Evolutionary conservation across 2,329 filamentous ascomycete genomes (phyloP).

Genomic region (Claviceps maximensis): DNA sequence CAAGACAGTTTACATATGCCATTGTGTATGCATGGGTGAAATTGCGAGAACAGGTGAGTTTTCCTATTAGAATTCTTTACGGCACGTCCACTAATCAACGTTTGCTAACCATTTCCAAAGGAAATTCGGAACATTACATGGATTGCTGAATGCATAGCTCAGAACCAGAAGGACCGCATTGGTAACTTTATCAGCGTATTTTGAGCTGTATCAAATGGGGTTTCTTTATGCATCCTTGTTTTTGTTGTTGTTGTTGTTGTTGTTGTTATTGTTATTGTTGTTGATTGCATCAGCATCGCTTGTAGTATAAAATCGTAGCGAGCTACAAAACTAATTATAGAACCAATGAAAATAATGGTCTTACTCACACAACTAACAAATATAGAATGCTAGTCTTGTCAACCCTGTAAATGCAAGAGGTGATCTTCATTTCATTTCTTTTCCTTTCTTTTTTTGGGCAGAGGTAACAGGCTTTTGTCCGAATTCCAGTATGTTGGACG

Average conservation of each 20-base stretch:
- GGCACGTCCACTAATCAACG: background rate
- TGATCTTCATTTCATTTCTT: too few species aligned
- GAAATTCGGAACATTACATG: constrained; percentile 99
- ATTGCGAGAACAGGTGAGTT: constrained; percentile 80
- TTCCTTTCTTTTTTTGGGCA: too few species aligned
- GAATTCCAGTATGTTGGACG: constrained; percentile 1
- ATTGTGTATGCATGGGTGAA: constrained; percentile 98
- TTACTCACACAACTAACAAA: constrained; percentile 17
- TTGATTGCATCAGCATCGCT: constrained; percentile 17
- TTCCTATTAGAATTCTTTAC: background rate
- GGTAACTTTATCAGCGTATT: constrained; percentile 99
- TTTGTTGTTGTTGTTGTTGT: constrained; percentile 4
- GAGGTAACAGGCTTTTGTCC: constrained; percentile 8
- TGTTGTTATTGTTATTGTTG: constrained; percentile 4
- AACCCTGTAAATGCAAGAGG: too few species aligned
- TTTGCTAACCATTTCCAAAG: constrained; percentile 34
- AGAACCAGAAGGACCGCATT: constrained; percentile 98
- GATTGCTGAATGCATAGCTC: constrained; percentile 98
- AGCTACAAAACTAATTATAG: constrained; percentile 20
- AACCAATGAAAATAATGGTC: constrained; percentile 16
- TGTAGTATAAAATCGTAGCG: constrained; percentile 29
- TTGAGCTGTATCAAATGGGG: constrained; percentile 28
- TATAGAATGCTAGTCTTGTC: too few species aligned
- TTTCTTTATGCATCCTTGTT: background rate
- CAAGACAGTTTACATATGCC: constrained; percentile 85